Conservation (phyloP, 371 early-diverging fungal genomes). For the Neoconidiobolus thromboides region DNA sequence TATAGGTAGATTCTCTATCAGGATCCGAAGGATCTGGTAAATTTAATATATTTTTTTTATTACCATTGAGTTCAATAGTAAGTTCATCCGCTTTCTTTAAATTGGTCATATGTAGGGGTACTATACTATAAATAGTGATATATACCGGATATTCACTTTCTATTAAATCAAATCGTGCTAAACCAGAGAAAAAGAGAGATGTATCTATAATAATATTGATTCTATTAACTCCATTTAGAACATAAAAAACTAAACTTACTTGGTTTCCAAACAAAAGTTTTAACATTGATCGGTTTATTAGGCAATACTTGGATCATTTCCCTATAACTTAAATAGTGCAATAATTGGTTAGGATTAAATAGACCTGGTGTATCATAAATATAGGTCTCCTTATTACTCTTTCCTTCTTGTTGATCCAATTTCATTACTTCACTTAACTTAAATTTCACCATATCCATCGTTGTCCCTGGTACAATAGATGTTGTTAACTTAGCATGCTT, state of each 20-base stretch:
- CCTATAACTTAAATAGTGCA: constrained; percentile 20
- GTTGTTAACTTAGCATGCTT: constrained; percentile 20
- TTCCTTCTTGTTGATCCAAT: constrained; percentile 11
- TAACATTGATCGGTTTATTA: constrained; percentile 23
- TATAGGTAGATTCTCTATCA: not conserved
- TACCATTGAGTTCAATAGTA: not conserved
- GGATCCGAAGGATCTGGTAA: constrained; percentile 5
- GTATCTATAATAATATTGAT: constrained; percentile 12
- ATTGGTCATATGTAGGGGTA: constrained; percentile 33
- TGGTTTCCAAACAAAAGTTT: constrained; percentile 27
- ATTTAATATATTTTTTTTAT: not conserved
- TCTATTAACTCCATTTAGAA: not conserved
- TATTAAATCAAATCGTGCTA: constrained; percentile 39
- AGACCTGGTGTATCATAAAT: constrained; percentile 54
- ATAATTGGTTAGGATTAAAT: constrained; percentile 28
- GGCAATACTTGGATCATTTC: constrained; percentile 28
- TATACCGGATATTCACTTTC: constrained; percentile 20
- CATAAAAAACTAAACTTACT: constrained; percentile 8
- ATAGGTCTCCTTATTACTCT: constrained; percentile 9
- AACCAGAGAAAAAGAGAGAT: constrained; percentile 33
- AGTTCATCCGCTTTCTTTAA: constrained; percentile 15
- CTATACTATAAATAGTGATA: constrained; percentile 30
- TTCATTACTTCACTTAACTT: constrained; percentile 31
- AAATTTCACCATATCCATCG: constrained; percentile 37
- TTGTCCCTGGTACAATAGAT: constrained; percentile 45